Conservation (phyloP, 768 basidiomycete species). For the Lentinula guzmanii region DNA sequence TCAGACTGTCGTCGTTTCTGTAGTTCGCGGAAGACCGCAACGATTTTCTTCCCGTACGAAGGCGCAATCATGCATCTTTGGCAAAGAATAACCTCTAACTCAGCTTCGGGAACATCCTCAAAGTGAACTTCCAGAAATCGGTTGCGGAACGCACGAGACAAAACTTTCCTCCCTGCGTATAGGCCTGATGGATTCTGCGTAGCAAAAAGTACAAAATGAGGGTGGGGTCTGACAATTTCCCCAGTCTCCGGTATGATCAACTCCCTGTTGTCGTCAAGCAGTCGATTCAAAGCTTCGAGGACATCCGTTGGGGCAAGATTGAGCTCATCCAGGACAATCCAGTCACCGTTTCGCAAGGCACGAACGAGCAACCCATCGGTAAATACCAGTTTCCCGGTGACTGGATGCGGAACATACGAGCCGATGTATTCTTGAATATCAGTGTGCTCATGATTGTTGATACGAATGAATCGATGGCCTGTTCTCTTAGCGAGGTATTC, state of each 20-base stretch:
- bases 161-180: conserved; percentile 90
- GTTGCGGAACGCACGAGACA: conserved; percentile 95
- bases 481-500: conserved; percentile 92
- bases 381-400: conserved; percentile 91
- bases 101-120: conserved; percentile 90
- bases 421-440: conserved; percentile 99
- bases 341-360: conserved; percentile 86
- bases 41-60: conserved; percentile 87
- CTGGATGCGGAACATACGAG: conserved; percentile 89
- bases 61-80: conserved; percentile 91
- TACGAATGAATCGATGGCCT: conserved; percentile 93
- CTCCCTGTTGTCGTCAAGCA: conserved; percentile 97
- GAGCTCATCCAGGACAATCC: conserved; percentile 97
- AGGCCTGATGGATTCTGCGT: conserved; percentile 97
- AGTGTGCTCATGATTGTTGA: conserved; percentile 99
- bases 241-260: conserved; percentile 93
- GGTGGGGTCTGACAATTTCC: conserved; percentile 89
- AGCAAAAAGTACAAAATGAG: conserved; percentile 96
- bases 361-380: conserved; percentile 92
- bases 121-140: conserved; percentile 98
- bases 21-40: conserved; percentile 86
- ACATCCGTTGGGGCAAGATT: conserved; percentile 98
- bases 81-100: conserved; percentile 91
- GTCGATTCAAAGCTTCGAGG: conserved; percentile 91
- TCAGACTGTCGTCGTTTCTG: conserved; percentile 87